A percentile compares a stretch with the other conserved stretches of the same genome.
Conservation (phyloP, 2,329 filamentous ascomycete genomes). For the Zymoseptoria tritici region DNA sequence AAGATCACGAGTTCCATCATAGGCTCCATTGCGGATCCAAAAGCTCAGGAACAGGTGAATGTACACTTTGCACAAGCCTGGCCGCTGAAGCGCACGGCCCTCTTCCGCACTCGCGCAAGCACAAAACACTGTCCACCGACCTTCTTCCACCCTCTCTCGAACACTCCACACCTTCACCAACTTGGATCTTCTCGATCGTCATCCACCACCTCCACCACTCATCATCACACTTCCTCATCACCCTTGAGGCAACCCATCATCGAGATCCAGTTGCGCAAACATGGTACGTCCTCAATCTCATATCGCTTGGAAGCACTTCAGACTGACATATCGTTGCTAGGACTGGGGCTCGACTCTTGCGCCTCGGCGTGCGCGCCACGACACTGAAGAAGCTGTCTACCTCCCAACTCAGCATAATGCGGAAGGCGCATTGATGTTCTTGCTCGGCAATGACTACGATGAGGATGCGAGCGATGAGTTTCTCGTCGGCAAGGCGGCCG, state of each 20-base stretch:
- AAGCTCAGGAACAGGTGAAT: not conserved
- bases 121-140: not conserved
- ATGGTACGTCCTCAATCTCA: not conserved
- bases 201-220: not conserved
- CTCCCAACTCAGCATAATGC: not conserved
- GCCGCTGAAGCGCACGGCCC: not conserved
- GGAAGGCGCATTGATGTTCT: not conserved
- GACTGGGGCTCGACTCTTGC: not conserved
- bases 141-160: not conserved
- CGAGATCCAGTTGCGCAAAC: not conserved
- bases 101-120: not conserved
- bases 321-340: not conserved
- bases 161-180: not conserved
- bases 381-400: not conserved
- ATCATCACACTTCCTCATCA: not conserved
- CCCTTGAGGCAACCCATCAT: no score
- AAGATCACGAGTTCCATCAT: no score
- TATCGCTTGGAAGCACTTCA: not conserved
- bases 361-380: not conserved
- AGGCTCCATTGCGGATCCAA: no score
- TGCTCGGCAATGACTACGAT: not conserved
- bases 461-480: not conserved
- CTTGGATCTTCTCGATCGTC: not conserved
- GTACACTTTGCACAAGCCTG: not conserved
- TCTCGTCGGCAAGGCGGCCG: not conserved